These are phyloP conservation scores for Syzygium aqueum DNA, from an alignment of 345 rosid genomes.

Conservation along the genomic window DNA sequence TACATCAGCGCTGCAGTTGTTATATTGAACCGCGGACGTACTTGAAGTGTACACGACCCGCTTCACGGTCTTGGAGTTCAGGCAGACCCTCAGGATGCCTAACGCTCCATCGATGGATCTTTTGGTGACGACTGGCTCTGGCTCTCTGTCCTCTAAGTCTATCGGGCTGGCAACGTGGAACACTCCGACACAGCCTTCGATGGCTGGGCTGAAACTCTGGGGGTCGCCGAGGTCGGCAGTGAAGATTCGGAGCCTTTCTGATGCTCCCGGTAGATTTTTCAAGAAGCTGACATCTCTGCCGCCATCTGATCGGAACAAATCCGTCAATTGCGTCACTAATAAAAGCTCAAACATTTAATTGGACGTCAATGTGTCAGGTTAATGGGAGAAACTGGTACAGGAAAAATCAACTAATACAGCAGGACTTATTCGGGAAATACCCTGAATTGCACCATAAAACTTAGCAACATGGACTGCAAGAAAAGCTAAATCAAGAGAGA, in stretches of 20 bases:
- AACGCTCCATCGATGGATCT: slow-evolving; percentile 35
- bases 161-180: slow-evolving; percentile 10
- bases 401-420: not conserved
- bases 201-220: slow-evolving; percentile 10
- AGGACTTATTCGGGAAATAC: not conserved
- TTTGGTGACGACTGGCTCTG: slow-evolving; percentile 32
- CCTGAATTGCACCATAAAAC: not conserved
- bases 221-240: slow-evolving; percentile 15
- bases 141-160: slow-evolving; percentile 18
- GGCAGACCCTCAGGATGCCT: slow-evolving; percentile 45
- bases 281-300: not conserved
- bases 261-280: not conserved
- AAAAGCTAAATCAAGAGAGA: not conserved
- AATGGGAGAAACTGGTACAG: not conserved
- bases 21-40: not conserved
- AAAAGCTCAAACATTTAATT: not conserved
- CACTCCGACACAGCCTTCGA: slow-evolving; percentile 15
- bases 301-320: not conserved
- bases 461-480: not conserved
- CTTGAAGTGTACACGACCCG: slow-evolving; percentile 63
- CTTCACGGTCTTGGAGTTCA: slow-evolving; percentile 41
- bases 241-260: slow-evolving; percentile 20
- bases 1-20: not conserved
- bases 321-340: not conserved
- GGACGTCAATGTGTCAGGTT: not conserved